Evolutionary conservation across 768 basidiomycete genomes (phyloP).

Genomic region (Gloeophyllum trabeum): DNA sequence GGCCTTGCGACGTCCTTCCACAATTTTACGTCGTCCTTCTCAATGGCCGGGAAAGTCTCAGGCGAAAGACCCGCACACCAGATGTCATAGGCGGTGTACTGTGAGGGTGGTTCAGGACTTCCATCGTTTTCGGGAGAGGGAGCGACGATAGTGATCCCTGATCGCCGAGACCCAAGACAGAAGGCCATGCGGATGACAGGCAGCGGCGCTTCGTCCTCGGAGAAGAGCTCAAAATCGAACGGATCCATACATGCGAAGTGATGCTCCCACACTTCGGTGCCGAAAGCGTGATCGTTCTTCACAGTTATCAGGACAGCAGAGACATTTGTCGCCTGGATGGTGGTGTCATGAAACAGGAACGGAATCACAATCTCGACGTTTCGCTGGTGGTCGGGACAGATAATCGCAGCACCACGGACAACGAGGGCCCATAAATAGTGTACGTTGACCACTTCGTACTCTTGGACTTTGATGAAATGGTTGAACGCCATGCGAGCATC

Average conservation of each 20-base stretch:
- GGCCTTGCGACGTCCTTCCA: no score
- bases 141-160: not conserved
- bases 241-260: conserved; percentile 18
- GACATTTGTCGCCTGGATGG: conserved; percentile 9
- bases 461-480: conserved; percentile 18
- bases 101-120: no score
- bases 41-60: no score
- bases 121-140: not conserved
- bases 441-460: conserved; percentile 9
- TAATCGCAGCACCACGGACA: conserved; percentile 16
- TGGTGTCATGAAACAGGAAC: no score
- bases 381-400: conserved; percentile 13
- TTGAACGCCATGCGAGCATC: conserved; percentile 17
- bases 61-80: conserved; percentile 9
- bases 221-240: conserved; percentile 9
- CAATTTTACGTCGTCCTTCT: no score
- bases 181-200: conserved; percentile 16
- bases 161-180: conserved; percentile 9
- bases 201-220: conserved; percentile 1
- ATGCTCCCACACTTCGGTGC: conserved; percentile 1
- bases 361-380: conserved; percentile 18
- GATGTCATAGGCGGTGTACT: conserved; percentile 8
- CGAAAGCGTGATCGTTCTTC: conserved; percentile 12
- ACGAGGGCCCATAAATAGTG: conserved; percentile 12
- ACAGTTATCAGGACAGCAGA: conserved; percentile 15